A percentile compares a stretch with the other conserved stretches of the same genome.
Evolutionary conservation across 176 grass and related monocot species (phyloP).

Genomic region (Stipa capillata): DNA sequence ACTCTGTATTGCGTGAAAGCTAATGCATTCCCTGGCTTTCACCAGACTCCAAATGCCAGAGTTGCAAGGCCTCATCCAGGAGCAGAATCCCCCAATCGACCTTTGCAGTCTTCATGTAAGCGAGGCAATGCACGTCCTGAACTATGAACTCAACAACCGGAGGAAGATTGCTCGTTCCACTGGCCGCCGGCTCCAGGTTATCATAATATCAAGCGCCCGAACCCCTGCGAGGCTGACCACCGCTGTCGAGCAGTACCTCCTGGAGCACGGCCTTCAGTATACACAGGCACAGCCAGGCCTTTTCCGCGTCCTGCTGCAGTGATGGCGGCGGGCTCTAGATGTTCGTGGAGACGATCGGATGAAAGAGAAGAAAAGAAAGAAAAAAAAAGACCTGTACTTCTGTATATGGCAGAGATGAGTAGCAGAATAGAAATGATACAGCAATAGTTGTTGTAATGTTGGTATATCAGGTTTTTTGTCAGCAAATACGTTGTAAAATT

Average conservation of each 20-base stretch:
- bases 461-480: constrained; percentile 56
- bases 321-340: constrained; percentile 4
- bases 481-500: constrained; percentile 66
- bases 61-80: constrained; percentile 50
- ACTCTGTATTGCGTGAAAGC: background rate
- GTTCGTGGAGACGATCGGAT: constrained; percentile 16
- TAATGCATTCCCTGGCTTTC: constrained; percentile 15
- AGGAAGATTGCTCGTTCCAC: constrained; percentile 57
- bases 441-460: constrained; percentile 43
- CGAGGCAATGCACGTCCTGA: constrained; percentile 72
- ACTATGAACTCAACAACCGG: constrained; percentile 61
- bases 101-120: constrained; percentile 57
- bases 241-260: constrained; percentile 71
- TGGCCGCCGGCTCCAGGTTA: constrained; percentile 44
- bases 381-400: constrained; percentile 42
- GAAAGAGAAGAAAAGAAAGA: constrained; percentile 17
- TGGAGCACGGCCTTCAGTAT: constrained; percentile 64
- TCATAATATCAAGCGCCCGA: constrained; percentile 46
- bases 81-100: constrained; percentile 66
- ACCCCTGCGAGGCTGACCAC: constrained; percentile 50
- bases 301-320: constrained; percentile 66
- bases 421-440: constrained; percentile 53
- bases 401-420: constrained; percentile 74
- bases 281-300: constrained; percentile 59
- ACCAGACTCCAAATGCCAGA: constrained; percentile 51